Conservation (phyloP, 2,329 filamentous ascomycete genomes). For the Pseudogymnoascus sp. region DNA sequence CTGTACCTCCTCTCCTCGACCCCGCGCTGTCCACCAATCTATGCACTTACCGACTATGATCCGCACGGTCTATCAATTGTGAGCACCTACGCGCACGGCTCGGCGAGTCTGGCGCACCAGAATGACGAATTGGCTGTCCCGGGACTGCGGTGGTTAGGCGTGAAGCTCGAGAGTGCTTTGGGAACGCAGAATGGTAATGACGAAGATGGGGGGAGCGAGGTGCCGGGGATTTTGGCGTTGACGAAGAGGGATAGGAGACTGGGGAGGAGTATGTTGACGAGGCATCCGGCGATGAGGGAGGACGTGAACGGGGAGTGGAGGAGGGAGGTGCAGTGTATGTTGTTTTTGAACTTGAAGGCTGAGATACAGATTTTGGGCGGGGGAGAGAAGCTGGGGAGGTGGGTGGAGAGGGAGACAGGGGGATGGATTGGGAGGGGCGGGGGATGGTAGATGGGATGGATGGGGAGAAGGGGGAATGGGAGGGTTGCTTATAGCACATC, state of each 20-base stretch:
- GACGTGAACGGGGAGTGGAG: conserved; percentile 33
- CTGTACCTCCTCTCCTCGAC: conserved; percentile 47
- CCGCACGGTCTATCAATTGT: conserved; percentile 69
- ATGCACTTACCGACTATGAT: conserved; percentile 65
- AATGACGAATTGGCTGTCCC: conserved; percentile 38
- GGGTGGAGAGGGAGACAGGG: conserved; percentile 22
- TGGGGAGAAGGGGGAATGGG: not conserved
- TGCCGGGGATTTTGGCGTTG: conserved; percentile 34
- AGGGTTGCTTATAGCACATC: not conserved
- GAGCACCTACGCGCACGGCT: conserved; percentile 64
- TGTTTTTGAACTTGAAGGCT: conserved; percentile 65
- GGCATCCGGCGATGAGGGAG: conserved; percentile 25
- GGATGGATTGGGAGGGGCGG: not conserved
- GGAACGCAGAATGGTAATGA: not conserved
- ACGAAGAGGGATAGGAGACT: conserved; percentile 46
- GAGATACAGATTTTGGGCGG: conserved; percentile 66
- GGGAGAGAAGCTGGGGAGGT: conserved; percentile 19
- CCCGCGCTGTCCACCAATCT: conserved; percentile 39
- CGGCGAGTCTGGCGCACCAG: conserved; percentile 54
- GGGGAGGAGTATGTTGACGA: conserved; percentile 45
- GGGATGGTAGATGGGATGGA: not conserved
- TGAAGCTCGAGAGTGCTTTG: conserved; percentile 28
- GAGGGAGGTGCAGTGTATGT: conserved; percentile 61
- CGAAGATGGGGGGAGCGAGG: conserved; percentile 20
- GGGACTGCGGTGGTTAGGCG: conserved; percentile 56